Conservation (phyloP, 1,284 basidiomycete genomes). For the Naganishia sp. region DNA sequence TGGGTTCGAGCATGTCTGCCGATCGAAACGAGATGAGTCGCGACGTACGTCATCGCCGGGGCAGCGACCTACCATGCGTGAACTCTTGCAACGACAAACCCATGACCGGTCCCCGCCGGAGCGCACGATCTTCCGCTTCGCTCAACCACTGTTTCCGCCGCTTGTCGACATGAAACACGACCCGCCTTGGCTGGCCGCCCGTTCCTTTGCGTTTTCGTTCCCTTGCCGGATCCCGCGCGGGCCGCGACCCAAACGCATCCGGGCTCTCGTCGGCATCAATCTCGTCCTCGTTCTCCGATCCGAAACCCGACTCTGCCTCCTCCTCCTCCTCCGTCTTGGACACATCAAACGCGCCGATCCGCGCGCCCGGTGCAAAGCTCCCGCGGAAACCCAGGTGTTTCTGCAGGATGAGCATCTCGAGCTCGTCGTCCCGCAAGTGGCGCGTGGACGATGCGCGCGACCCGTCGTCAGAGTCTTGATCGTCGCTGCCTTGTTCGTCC, state of each 20-base stretch:
- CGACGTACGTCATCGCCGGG: neutral
- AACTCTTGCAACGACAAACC: constrained; percentile 6
- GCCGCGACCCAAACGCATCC: constrained; percentile 6
- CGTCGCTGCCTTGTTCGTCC: neutral
- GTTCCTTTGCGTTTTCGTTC: neutral
- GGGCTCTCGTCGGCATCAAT: neutral
- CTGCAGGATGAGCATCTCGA: constrained; percentile 16
- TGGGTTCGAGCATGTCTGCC: constrained; percentile 12
- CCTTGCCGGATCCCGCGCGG: too few species aligned
- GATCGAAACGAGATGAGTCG: neutral
- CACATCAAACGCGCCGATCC: neutral
- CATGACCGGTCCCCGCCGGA: constrained; percentile 13
- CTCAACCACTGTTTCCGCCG: constrained; percentile 23
- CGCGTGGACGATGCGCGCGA: constrained; percentile 14
- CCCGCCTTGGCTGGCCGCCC: neutral
- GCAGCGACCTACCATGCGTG: constrained; percentile 4
- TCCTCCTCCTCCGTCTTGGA: neutral
- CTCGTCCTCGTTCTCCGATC: neutral
- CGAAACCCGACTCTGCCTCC: neutral
- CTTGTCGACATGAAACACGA: constrained; percentile 18
- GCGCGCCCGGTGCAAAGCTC: neutral
- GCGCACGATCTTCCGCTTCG: constrained; percentile 23
- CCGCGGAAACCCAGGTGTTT: constrained; percentile 21
- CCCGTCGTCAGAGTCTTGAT: constrained; percentile 1
- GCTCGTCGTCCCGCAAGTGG: constrained; percentile 13